Evolutionary conservation across 768 basidiomycete genomes (phyloP).

Genomic region (Strobilomyces echinocephalus): DNA sequence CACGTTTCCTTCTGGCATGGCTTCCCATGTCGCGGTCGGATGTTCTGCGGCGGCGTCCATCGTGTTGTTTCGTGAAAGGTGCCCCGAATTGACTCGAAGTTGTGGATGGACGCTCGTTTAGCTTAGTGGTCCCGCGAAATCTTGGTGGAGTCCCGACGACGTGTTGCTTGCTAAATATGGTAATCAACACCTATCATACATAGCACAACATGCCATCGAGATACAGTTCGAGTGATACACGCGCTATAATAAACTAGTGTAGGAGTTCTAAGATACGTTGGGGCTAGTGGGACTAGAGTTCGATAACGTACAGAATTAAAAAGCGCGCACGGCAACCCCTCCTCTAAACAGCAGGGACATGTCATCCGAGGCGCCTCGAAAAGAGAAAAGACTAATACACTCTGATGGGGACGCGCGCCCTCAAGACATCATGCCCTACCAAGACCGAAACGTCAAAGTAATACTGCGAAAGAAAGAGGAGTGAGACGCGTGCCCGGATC

Average conservation of each 20-base stretch:
- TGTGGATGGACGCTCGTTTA: not conserved
- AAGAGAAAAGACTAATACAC: slow-evolving; percentile 39
- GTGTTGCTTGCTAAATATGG: not conserved
- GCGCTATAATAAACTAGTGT: not conserved
- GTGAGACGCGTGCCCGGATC: slow-evolving; percentile 7
- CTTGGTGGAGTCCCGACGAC: not conserved
- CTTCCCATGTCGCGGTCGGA: slow-evolving; percentile 82
- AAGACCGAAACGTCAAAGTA: slow-evolving; percentile 69
- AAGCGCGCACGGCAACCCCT: not conserved
- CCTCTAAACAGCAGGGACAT: not conserved
- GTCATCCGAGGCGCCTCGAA: not conserved
- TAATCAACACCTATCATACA: not conserved
- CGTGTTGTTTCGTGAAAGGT: not conserved
- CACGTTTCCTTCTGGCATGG: slow-evolving; percentile 80
- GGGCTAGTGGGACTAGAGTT: not conserved
- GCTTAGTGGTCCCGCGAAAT: too few species aligned
- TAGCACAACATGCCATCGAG: not conserved
- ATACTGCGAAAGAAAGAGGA: slow-evolving; percentile 41
- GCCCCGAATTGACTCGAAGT: not conserved
- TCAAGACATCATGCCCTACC: slow-evolving; percentile 56
- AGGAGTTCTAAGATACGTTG: not conserved
- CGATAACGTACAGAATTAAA: slow-evolving; percentile 1
- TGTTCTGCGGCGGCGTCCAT: slow-evolving; percentile 52
- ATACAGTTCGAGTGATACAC: not conserved
- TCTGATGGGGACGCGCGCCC: slow-evolving; percentile 58